phyloP scores from a whole-genome alignment of 2,329 filamentous ascomycete genomes.

The Aspergillus japonicus region DNA sequence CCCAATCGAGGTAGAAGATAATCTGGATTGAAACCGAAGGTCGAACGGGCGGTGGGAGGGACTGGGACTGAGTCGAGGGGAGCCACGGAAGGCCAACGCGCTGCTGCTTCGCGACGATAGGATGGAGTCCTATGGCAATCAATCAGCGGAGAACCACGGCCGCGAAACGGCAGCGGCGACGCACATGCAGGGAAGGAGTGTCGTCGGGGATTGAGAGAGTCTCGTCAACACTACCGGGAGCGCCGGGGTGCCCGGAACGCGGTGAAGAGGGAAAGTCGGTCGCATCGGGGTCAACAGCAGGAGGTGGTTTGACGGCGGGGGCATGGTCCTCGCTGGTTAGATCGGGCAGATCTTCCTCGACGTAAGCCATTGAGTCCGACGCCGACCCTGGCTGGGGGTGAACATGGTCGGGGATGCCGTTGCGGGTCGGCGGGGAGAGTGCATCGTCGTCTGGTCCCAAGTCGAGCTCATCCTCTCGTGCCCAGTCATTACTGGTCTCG shows the following conservation, averaged over 20 bases:
- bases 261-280: conserved; percentile 27
- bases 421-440: conserved; percentile 29
- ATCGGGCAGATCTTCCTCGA: conserved; percentile 30
- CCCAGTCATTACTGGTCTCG: conserved; percentile 62
- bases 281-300: conserved; percentile 15
- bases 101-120: conserved; percentile 70
- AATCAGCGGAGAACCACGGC: conserved; percentile 48
- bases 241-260: conserved; percentile 18
- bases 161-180: conserved; percentile 52
- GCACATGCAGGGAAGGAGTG: conserved; percentile 77
- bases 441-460: conserved; percentile 43
- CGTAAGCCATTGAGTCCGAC: conserved; percentile 19
- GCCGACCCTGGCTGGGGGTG: conserved; percentile 19
- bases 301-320: conserved; percentile 19
- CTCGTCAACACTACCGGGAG: conserved; percentile 56
- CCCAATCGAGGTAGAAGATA: conserved; percentile 61
- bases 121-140: conserved; percentile 50
- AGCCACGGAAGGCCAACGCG: conserved; percentile 66
- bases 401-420: conserved; percentile 24
- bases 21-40: conserved; percentile 84
- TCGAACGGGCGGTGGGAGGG: conserved; percentile 92
- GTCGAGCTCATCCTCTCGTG: conserved; percentile 55
- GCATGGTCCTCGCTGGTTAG: conserved; percentile 25
- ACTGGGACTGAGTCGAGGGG: conserved; percentile 69
- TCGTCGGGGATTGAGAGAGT: conserved; percentile 77